These are phyloP conservation scores for Suillus luteus DNA, from an alignment of 768 basidiomycete species.

Conservation along the genomic window DNA sequence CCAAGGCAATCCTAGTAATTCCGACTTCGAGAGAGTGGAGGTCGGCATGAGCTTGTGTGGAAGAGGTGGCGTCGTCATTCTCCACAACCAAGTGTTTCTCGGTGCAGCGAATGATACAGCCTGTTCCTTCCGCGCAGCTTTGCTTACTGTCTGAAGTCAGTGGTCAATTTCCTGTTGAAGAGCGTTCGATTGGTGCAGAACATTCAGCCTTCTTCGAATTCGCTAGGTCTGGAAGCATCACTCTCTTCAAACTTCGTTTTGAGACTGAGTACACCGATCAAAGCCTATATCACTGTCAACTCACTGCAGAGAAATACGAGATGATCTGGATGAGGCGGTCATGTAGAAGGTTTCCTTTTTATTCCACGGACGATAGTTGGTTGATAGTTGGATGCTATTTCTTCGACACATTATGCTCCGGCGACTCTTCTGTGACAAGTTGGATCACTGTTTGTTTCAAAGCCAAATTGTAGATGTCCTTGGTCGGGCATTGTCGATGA, in stretches of 20 bases:
- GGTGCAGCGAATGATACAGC: slow-evolving; percentile 7
- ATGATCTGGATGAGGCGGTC: slow-evolving; percentile 46
- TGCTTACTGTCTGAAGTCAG: slow-evolving; percentile 23
- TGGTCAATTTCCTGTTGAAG: slow-evolving; percentile 29
- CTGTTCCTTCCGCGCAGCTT: slow-evolving; percentile 23
- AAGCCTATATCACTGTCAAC: slow-evolving; percentile 16
- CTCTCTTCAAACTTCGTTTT: slow-evolving; percentile 52
- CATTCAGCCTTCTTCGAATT: slow-evolving; percentile 44
- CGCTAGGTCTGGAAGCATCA: slow-evolving; percentile 50
- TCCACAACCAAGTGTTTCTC: too few relatives aligned
- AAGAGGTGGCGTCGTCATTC: slow-evolving; percentile 6
- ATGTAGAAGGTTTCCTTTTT: slow-evolving; percentile 11
- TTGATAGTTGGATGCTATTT: too few relatives aligned
- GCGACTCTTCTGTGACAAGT: neutral
- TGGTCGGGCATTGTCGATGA: slow-evolving; percentile 27
- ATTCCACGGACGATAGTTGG: neutral
- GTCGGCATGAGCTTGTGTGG: slow-evolving; percentile 8
- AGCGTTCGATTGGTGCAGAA: slow-evolving; percentile 37
- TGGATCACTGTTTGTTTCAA: slow-evolving; percentile 16
- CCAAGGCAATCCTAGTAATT: slow-evolving; percentile 7
- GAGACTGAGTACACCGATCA: neutral
- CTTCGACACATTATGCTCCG: slow-evolving; percentile 11
- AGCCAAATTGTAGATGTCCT: slow-evolving; percentile 28
- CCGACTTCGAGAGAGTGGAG: slow-evolving; percentile 28
- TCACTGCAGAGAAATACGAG: slow-evolving; percentile 58